Evolutionary conservation across 768 basidiomycete genomes (phyloP).

Genomic region (Phaeotremella fagi): DNA sequence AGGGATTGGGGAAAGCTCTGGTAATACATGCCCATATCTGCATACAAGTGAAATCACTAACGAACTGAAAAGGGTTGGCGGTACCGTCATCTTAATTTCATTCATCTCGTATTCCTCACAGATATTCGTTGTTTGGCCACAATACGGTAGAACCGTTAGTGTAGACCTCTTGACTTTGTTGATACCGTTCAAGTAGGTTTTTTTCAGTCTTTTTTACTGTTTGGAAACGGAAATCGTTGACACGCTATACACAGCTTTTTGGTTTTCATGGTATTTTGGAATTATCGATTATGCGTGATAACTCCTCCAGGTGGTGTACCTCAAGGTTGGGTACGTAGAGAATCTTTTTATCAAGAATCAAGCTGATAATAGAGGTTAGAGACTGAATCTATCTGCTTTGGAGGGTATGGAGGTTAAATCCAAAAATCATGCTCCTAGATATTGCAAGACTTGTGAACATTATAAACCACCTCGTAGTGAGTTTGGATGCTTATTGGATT

Average conservation of each 20-base stretch:
- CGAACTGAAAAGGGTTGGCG: conserved; percentile 45
- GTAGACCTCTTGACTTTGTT: conserved; percentile 71
- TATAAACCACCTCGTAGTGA: conserved; percentile 71
- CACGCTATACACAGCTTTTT: conserved; percentile 56
- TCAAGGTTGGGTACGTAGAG: conserved; percentile 60
- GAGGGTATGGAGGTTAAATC: conserved; percentile 89
- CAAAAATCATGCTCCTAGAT: conserved; percentile 72
- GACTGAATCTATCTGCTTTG: conserved; percentile 62
- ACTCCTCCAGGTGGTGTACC: conserved; percentile 86
- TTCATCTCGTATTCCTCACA: conserved; percentile 90
- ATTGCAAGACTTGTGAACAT: conserved; percentile 75
- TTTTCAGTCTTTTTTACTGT: conserved; percentile 5
- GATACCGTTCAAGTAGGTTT: conserved; percentile 80
- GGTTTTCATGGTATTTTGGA: conserved; percentile 74
- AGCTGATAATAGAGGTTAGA: conserved; percentile 52
- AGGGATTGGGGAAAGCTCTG: conserved; percentile 10
- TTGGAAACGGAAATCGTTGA: neutral
- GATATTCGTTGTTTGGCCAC: conserved; percentile 84
- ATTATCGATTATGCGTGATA: conserved; percentile 75
- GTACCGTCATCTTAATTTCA: conserved; percentile 46
- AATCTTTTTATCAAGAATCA: neutral
- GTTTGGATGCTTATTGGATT: conserved; percentile 1
- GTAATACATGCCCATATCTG: conserved; percentile 2
- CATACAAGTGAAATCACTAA: no score
- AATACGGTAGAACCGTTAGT: conserved; percentile 74